These are phyloP conservation scores for Ascochyta fabae DNA, from an alignment of 2,329 filamentous ascomycete species.

Conservation along the genomic window DNA sequence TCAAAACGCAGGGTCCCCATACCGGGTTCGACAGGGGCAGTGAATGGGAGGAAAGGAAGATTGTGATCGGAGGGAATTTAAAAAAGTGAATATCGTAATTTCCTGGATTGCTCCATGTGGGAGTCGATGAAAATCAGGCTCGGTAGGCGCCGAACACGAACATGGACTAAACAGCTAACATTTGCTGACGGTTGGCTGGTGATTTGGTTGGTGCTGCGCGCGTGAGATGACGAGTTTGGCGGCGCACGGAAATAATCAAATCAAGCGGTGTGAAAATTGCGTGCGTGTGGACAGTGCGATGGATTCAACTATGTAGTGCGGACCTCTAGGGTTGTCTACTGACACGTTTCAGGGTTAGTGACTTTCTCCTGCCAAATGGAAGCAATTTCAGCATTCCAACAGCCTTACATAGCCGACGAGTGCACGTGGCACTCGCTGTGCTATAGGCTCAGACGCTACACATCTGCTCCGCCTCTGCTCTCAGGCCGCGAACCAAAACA, in stretches of 20 bases:
- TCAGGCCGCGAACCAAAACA: neutral
- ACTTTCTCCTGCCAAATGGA: conserved; percentile 15
- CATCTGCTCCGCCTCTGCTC: neutral
- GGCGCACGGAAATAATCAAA: no score
- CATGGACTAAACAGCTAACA: neutral
- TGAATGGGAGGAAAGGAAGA: neutral
- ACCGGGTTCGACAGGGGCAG: no score
- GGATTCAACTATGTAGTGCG: conserved; percentile 20
- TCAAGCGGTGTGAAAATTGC: conserved; percentile 9
- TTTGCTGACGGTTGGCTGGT: neutral
- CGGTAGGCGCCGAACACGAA: conserved; percentile 16
- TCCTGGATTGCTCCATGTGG: neutral
- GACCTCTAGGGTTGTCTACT: conserved; percentile 14
- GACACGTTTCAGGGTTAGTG: conserved; percentile 14
- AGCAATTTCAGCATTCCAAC: conserved; percentile 19
- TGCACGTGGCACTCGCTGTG: conserved; percentile 7
- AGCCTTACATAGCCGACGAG: conserved; percentile 15
- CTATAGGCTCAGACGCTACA: conserved; percentile 11
- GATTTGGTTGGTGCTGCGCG: neutral
- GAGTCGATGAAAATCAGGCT: conserved; percentile 1
- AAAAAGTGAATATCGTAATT: conserved; percentile 4
- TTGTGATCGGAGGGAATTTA: conserved; percentile 2
- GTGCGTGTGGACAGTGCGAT: conserved; percentile 16
- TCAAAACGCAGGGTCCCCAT: conserved; percentile 3
- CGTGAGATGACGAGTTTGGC: neutral